These are phyloP conservation scores for Claviceps purpurea DNA, from an alignment of 2,329 filamentous ascomycete genomes.

Conservation along the genomic window DNA sequence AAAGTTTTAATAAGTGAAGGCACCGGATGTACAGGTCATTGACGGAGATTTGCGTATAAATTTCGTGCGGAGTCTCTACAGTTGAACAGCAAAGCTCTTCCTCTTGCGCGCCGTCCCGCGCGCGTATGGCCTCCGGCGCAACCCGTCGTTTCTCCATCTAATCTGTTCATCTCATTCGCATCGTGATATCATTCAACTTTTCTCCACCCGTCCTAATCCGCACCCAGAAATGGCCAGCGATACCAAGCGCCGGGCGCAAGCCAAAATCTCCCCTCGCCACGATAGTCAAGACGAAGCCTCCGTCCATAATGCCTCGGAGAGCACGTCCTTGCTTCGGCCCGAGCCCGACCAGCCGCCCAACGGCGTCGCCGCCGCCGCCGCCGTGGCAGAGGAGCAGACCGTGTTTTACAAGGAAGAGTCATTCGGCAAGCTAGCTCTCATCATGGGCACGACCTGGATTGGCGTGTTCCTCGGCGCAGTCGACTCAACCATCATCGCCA, in stretches of 20 bases:
- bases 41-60: no score
- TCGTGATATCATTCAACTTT: no score
- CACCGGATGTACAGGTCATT: no score
- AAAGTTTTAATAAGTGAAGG: no score
- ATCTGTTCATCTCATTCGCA: no score
- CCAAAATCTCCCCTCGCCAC: background rate
- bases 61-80: no score
- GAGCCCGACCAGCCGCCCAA: background rate
- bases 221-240: background rate
- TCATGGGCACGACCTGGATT: slow-evolving; percentile 41
- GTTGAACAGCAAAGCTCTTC: no score
- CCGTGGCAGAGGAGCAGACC: slow-evolving; percentile 26
- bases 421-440: slow-evolving; percentile 35
- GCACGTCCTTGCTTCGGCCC: slow-evolving; percentile 5
- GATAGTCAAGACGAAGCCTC: background rate
- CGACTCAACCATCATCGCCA: slow-evolving; percentile 76
- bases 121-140: no score
- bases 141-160: no score
- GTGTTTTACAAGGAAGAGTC: slow-evolving; percentile 36
- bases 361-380: background rate
- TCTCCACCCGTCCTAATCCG: no score
- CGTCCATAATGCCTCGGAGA: background rate
- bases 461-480: slow-evolving; percentile 52
- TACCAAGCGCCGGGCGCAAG: background rate
- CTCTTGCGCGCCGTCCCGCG: no score